Evolutionary conservation across 1,284 basidiomycete species (phyloP).

Genomic region (Papiliotrema nemorosa): DNA sequence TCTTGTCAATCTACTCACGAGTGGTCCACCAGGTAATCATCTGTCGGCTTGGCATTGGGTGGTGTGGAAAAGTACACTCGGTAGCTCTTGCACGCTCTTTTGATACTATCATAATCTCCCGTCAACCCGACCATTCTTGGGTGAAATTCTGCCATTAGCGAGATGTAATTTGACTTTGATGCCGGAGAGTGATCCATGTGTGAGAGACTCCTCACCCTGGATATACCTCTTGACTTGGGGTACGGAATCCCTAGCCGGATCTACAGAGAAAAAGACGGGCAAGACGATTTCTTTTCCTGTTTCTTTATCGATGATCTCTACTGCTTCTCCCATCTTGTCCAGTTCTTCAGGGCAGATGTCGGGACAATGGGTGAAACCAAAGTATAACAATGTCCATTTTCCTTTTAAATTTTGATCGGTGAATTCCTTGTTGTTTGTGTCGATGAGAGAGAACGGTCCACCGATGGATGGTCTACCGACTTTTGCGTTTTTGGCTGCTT

Average conservation of each 20-base stretch:
- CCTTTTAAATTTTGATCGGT: slow-evolving; percentile 80
- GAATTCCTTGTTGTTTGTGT: slow-evolving; percentile 66
- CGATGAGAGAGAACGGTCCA: slow-evolving; percentile 76
- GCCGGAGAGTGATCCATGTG: neutral
- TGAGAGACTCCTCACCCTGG: slow-evolving; percentile 37
- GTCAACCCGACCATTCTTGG: slow-evolving; percentile 83
- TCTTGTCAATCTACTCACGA: slow-evolving; percentile 27
- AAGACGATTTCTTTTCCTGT: slow-evolving; percentile 56
- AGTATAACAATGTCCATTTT: slow-evolving; percentile 84
- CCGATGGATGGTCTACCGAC: slow-evolving; percentile 74
- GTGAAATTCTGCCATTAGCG: slow-evolving; percentile 69
- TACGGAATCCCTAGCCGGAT: slow-evolving; percentile 85
- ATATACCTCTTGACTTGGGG: slow-evolving; percentile 56
- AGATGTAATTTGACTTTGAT: neutral
- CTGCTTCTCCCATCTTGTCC: slow-evolving; percentile 88
- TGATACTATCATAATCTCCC: slow-evolving; percentile 80
- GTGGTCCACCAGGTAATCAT: slow-evolving; percentile 95
- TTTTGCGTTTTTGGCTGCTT: slow-evolving; percentile 58
- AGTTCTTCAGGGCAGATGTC: slow-evolving; percentile 98
- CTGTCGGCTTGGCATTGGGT: slow-evolving; percentile 65
- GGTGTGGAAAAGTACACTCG: slow-evolving; percentile 99
- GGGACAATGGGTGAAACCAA: slow-evolving; percentile 95
- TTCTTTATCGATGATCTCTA: slow-evolving; percentile 66
- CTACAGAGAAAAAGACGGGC: slow-evolving; percentile 92
- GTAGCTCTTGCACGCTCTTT: slow-evolving; percentile 88